Conservation (phyloP, 345 rosid genomes). For the Salix koriyanagi region DNA sequence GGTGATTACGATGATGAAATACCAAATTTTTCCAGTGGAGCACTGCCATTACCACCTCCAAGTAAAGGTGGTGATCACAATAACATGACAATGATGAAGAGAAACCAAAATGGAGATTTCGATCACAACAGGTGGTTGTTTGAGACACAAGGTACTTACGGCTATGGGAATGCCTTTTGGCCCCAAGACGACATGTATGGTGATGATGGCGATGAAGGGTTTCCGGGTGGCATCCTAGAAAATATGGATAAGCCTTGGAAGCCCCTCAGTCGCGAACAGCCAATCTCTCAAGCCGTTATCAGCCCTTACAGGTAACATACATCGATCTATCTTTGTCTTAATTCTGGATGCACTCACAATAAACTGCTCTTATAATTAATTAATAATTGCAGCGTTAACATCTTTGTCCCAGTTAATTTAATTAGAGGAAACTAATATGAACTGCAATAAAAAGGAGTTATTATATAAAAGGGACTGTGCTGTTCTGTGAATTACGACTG, state of each 20-base stretch:
- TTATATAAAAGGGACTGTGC: neutral
- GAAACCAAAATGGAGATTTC: constrained; percentile 77
- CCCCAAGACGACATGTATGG: constrained; percentile 66
- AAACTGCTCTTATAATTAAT: neutral
- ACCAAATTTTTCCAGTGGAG: constrained; percentile 49
- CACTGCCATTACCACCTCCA: constrained; percentile 69
- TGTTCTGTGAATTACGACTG: neutral
- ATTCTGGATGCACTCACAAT: neutral
- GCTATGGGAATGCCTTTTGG: constrained; percentile 80
- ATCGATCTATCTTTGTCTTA: neutral
- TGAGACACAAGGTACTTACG: constrained; percentile 81
- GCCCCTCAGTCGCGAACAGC: constrained; percentile 63
- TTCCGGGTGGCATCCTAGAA: constrained; percentile 53
- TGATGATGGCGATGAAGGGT: constrained; percentile 55
- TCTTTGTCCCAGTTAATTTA: neutral
- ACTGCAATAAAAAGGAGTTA: neutral
- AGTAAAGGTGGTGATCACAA: constrained; percentile 31
- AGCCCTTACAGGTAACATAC: constrained; percentile 67
- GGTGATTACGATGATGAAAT: constrained; percentile 68
- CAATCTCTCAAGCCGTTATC: constrained; percentile 52
- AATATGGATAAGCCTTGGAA: constrained; percentile 84
- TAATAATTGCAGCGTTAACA: neutral
- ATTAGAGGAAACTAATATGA: neutral
- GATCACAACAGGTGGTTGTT: constrained; percentile 88
- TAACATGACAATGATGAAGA: constrained; percentile 81